Evolutionary conservation across 2,329 filamentous ascomycete species (phyloP).

Genomic region (Apiospora hydei): DNA sequence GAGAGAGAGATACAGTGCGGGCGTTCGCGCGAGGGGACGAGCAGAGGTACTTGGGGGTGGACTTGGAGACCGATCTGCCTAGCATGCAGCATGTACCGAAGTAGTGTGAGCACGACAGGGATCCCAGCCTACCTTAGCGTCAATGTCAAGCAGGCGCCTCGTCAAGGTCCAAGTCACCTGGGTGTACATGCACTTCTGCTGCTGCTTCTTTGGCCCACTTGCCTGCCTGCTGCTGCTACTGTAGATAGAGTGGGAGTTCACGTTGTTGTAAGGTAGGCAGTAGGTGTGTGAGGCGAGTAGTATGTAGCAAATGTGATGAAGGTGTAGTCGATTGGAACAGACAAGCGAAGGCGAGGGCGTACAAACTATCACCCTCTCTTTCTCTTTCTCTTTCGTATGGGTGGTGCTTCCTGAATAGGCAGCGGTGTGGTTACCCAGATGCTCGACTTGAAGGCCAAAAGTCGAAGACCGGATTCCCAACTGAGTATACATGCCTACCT

Average conservation of each 20-base stretch:
- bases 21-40: neutral
- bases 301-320: neutral
- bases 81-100: conserved; percentile 24
- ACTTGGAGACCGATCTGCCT: conserved; percentile 20
- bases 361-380: conserved; percentile 6
- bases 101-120: conserved; percentile 28
- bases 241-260: neutral
- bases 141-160: conserved; percentile 34
- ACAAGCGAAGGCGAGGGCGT: conserved; percentile 14
- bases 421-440: conserved; percentile 19
- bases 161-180: conserved; percentile 19
- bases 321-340: conserved; percentile 5
- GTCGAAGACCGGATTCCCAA: conserved; percentile 1
- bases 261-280: neutral
- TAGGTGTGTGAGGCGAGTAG: neutral
- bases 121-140: conserved; percentile 32
- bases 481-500: neutral
- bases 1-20: conserved; percentile 9
- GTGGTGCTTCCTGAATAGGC: conserved; percentile 12
- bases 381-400: neutral
- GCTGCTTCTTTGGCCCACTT: neutral
- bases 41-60: conserved; percentile 11
- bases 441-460: conserved; percentile 8
- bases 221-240: no score
- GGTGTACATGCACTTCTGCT: conserved; percentile 23